Evolutionary conservation across 1,284 basidiomycete genomes (phyloP), one percentile per base, ranked within the genome.

Genomic region (Megacollybia platyphylla): DNA sequence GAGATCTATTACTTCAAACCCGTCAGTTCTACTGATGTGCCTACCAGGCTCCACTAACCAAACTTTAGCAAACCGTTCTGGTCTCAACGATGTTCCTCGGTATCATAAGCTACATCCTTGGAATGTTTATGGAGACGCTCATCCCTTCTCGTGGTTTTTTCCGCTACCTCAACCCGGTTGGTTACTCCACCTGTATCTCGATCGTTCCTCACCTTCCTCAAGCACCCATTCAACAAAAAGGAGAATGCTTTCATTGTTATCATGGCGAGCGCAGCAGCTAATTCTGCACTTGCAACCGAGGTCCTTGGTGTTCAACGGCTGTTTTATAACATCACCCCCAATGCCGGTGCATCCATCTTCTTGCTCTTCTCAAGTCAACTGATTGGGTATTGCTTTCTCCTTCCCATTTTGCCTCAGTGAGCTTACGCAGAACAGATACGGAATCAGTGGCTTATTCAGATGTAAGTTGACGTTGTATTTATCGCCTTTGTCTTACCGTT

Each of bases 231-330:
- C 53, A 63, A 65, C 46, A 63, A 61, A 48, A 67, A 67, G 45
- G 73, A 82, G 51, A 74, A 79, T 55, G 73, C 73, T 0, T 71
- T 73, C 24, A 73, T 82, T 31, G 68, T 79, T 15, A 79, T 83
- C 50, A 79, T 83, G 76, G 57, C 79, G 1, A 75, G 74, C 30
- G 76, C 81, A 4, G 77, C 79, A 0, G 69, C 76, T 2, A 70
- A 70, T 4, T 73, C 76, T 0, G 79, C 81, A 0, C 66, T 79
- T 35, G 81, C 71, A 1, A 79, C 79, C 39, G 73, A 78, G 44
- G 66, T 86, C 31, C 68, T 83, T 38, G 76, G 79, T 0, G 78
- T 79, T 0, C 68, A 84, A 38, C 67, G 73, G 36, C 49, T 65
- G 20, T 69, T 58, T 37, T 81, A 83, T 49, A 53, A 60, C 76